Evolutionary conservation across 139 green algal genomes (phyloP).

Genomic region (Pseudopediastrum boryanum): DNA sequence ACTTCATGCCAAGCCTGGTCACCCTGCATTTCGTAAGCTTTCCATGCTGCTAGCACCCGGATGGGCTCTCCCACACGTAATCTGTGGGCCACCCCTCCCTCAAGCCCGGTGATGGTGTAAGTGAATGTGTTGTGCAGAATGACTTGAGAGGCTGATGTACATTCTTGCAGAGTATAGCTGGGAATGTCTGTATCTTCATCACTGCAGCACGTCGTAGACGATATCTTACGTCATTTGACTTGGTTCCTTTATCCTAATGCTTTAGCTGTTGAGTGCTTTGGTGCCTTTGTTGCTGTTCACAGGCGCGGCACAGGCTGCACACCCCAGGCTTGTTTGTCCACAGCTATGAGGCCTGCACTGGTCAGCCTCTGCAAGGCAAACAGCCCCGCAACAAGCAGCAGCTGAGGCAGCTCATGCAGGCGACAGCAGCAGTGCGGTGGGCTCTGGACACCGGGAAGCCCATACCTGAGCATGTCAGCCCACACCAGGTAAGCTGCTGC

Average conservation of each 20-base stretch:
- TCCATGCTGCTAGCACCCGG: background rate
- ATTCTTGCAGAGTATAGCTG: background rate
- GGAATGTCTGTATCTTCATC: background rate
- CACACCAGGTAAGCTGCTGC: constrained; percentile 24
- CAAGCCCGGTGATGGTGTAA: too few species aligned
- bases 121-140: too few species aligned
- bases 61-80: background rate
- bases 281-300: constrained; percentile 22
- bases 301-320: constrained; percentile 21
- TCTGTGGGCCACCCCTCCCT: too few species aligned
- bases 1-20: background rate
- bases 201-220: background rate
- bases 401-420: constrained; percentile 19
- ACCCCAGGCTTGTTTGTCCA: constrained; percentile 50
- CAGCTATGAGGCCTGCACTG: constrained; percentile 21
- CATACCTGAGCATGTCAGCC: constrained; percentile 21
- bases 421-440: constrained; percentile 28
- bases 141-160: background rate
- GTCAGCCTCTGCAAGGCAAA: background rate
- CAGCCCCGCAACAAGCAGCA: background rate
- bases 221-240: background rate
- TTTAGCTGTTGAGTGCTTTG: background rate
- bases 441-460: constrained; percentile 25
- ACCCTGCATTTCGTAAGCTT: background rate
- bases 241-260: constrained; percentile 3